These are phyloP conservation scores for Candida sp. DNA, from an alignment of 1,139 yeast genomes.

Conservation along the genomic window DNA sequence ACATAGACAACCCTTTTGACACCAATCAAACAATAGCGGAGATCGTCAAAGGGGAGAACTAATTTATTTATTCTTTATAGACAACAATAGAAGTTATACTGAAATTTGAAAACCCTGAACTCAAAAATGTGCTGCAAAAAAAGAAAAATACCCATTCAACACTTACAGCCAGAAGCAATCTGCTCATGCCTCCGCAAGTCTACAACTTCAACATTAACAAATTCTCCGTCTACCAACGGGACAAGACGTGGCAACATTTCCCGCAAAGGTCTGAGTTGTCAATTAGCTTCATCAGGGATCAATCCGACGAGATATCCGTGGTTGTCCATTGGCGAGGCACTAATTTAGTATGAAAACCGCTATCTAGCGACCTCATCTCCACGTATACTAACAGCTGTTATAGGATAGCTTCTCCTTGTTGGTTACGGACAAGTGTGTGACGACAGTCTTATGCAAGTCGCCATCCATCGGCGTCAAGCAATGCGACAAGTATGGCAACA, in stretches of 20 bases:
- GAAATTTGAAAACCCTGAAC: no score
- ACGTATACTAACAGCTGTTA: background rate
- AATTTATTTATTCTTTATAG: background rate
- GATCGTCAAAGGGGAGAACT: slow-evolving; percentile 13
- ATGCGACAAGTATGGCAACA: slow-evolving; percentile 19
- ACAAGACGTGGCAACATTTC: slow-evolving; percentile 25
- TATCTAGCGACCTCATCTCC: no score
- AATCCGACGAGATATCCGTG: slow-evolving; percentile 12
- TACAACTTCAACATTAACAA: slow-evolving; percentile 13
- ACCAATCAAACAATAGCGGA: slow-evolving; percentile 47
- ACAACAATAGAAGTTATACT: background rate
- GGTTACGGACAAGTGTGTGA: slow-evolving; percentile 13
- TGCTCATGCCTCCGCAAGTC: background rate
- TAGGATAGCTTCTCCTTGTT: slow-evolving; percentile 20
- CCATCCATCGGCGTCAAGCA: slow-evolving; percentile 32
- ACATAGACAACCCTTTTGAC: slow-evolving; percentile 53
- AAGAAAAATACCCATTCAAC: background rate
- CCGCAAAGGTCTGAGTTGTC: slow-evolving; percentile 31
- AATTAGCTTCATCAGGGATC: slow-evolving; percentile 18
- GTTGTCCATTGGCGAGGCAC: slow-evolving; percentile 26
- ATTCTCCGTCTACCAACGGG: slow-evolving; percentile 11
- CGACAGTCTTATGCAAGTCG: slow-evolving; percentile 22
- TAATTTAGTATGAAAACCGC: slow-evolving; percentile 19
- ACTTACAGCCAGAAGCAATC: background rate
- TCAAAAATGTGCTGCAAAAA: background rate